Evolutionary conservation across 106 monocot species (phyloP).

Genomic region (Platanthera guangdongensis): DNA sequence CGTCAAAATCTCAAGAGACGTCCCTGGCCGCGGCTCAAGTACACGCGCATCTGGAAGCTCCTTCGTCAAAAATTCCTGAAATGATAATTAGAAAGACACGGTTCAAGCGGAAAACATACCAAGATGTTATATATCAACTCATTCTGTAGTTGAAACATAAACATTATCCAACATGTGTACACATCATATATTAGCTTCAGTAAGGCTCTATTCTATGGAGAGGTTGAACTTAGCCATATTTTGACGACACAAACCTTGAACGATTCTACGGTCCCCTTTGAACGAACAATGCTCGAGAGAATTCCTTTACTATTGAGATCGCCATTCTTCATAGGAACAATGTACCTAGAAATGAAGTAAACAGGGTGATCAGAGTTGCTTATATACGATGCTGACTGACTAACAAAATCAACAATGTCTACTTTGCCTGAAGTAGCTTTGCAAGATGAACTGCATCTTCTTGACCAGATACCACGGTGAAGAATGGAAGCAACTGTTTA

Average conservation of each 20-base stretch:
- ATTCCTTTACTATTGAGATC: conserved; percentile 72
- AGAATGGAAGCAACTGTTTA: conserved; percentile 74
- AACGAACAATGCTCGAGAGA: conserved; percentile 34
- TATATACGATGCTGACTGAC: background rate
- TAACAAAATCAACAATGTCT: conserved; percentile 6
- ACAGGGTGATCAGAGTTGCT: background rate
- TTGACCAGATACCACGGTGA: conserved; percentile 87
- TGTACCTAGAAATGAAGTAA: conserved; percentile 36
- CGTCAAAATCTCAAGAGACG: conserved; percentile 36
- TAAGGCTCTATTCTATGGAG: background rate
- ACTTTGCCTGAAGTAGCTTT: conserved; percentile 77
- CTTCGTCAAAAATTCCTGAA: conserved; percentile 43
- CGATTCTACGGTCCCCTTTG: conserved; percentile 56
- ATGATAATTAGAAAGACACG: background rate
- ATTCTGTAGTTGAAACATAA: background rate
- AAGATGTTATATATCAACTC: background rate
- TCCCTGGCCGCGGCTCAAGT: conserved; percentile 56
- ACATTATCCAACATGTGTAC: background rate
- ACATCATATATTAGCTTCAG: background rate
- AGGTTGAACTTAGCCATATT: too few species aligned
- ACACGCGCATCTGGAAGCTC: conserved; percentile 47
- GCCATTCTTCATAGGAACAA: conserved; percentile 83
- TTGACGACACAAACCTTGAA: conserved; percentile 48
- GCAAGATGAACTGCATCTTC: conserved; percentile 91
- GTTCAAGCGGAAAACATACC: background rate